Evolutionary conservation across 352 stramenopile genomes (phyloP), one percentile per base, ranked within the genome.

Genomic region (Halophytophthora batemanensis): DNA sequence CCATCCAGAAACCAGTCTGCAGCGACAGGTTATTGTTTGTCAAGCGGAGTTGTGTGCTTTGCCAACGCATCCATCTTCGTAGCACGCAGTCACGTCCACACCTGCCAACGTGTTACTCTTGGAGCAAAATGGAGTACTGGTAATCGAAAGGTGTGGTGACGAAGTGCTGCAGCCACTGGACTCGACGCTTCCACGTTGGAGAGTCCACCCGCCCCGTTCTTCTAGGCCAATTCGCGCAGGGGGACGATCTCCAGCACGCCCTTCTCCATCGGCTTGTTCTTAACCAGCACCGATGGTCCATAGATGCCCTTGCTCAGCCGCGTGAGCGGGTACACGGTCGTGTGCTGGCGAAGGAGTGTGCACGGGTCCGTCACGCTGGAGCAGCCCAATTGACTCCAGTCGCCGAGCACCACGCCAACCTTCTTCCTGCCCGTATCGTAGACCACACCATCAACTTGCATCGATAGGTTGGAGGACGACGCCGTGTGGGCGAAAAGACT

Each of bases 261-360:
- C 8, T 73, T 72, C 41, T 87, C 75, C 56, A 89, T 66, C 13
- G 82, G 79, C 31, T 90, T 90, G 66, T 90, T 90, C 64, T 90
- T 93, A 64, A 92, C 66, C 13, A 92, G 61, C 3, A 77, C 53
- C 35, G 83, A 67, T 2, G 79, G 74, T 2, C 77, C 82, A 43
- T 93, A 93, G 19, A 89, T 66, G 13, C 69, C 74, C 28, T 89
- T 89, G 19, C 53, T 57, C 23, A 93, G 56, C 12, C 82, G 52
- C 23, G 82, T 75, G 33, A 92, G 73, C 3, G 82, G 71, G 22
- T 93, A 93, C 18, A 80, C 74, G 36, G 84, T 37, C 7, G 79
- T 90, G 33, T 86, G 57, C 3, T 54, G 71, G 17, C 63, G 71
- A 14, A 93, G 45, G 7, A 93, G 36, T 1, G 79, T 93, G 54